phyloP scores from a whole-genome alignment of 352 stramenopile species.

The Halophytophthora polymorphica region DNA sequence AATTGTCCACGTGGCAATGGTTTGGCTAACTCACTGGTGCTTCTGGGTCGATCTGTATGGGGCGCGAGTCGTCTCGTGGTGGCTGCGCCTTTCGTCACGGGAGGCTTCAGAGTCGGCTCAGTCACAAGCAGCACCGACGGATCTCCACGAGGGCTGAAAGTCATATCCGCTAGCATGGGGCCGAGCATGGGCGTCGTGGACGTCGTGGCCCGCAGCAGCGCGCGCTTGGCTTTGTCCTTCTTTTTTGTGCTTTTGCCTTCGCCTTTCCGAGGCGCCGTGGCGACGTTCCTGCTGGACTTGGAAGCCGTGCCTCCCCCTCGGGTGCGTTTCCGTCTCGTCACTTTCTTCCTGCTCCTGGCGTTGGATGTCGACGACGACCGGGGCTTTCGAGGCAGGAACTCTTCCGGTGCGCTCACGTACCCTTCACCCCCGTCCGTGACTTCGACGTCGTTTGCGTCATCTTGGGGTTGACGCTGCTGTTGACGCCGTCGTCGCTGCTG shows the following conservation, averaged over 20 bases:
- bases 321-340: constrained; percentile 11
- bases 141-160: neutral
- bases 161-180: constrained; percentile 9
- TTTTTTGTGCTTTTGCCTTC: constrained; percentile 27
- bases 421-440: constrained; percentile 12
- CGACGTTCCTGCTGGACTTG: constrained; percentile 9
- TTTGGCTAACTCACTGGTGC: constrained; percentile 12
- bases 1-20: constrained; percentile 14
- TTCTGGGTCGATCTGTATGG: constrained; percentile 7
- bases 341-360: constrained; percentile 15
- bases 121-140: neutral
- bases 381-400: constrained; percentile 11
- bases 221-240: constrained; percentile 15
- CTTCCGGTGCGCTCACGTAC: constrained; percentile 37
- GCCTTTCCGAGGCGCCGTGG: constrained; percentile 11
- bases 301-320: constrained; percentile 1
- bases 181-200: neutral
- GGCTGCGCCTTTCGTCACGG: neutral
- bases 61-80: constrained; percentile 4
- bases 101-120: constrained; percentile 3
- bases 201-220: constrained; percentile 7
- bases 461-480: constrained; percentile 1
- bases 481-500: constrained; percentile 1
- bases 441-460: neutral
- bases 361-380: neutral